phyloP scores from a whole-genome alignment of 495 filamentous ascomycete species.

The Lindgomyces ingoldianus region DNA sequence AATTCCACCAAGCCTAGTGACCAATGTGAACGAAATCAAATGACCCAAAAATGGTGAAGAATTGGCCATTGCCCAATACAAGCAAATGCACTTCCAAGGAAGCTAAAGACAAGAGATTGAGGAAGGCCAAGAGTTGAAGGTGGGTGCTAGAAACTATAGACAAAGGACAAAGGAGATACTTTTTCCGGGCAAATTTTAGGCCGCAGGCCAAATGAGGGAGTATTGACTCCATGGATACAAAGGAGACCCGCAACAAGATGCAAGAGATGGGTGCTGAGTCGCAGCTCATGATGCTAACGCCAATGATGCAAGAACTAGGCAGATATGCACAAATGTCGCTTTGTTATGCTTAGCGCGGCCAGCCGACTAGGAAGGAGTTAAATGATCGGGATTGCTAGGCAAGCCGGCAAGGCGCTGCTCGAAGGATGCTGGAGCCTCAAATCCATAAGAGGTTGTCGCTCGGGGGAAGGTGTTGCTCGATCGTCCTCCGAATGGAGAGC shows the following conservation, averaged over 20 bases:
- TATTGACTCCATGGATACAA: not conserved
- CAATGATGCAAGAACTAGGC: slow-evolving; percentile 30
- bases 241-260: slow-evolving; percentile 15
- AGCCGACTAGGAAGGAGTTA: slow-evolving; percentile 12
- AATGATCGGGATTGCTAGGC: slow-evolving; percentile 21
- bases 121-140: not conserved
- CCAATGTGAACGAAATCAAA: too few species aligned
- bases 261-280: slow-evolving; percentile 6
- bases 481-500: slow-evolving; percentile 45
- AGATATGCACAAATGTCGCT: slow-evolving; percentile 23
- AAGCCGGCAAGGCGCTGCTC: slow-evolving; percentile 37
- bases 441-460: slow-evolving; percentile 36
- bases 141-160: slow-evolving; percentile 4
- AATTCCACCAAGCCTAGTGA: too few species aligned
- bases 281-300: slow-evolving; percentile 27
- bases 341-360: not conserved
- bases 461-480: slow-evolving; percentile 44
- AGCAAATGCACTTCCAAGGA: slow-evolving; percentile 4
- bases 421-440: slow-evolving; percentile 36
- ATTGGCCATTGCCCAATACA: too few species aligned
- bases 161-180: slow-evolving; percentile 21
- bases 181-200: slow-evolving; percentile 15
- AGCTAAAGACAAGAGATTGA: not conserved
- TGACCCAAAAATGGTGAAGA: too few species aligned
- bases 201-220: slow-evolving; percentile 3